Evolutionary conservation across 2,329 filamentous ascomycete species (phyloP).

Genomic region (Gnomoniopsis sp.): DNA sequence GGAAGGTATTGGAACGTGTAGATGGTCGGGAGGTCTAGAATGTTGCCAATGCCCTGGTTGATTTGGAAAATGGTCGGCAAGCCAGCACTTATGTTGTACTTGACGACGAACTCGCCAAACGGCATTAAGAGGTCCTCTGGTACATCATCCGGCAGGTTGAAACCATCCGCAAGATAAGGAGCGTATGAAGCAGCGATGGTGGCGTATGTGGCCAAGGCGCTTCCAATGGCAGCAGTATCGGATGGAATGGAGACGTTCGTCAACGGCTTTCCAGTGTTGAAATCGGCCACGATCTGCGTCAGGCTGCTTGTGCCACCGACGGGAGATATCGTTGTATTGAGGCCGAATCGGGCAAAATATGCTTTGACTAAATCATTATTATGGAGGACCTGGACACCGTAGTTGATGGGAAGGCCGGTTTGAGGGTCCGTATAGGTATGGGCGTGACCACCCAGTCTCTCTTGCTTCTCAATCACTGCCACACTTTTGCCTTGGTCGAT

Average conservation of each 20-base stretch:
- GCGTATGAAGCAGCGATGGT: slow-evolving; percentile 27
- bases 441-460: slow-evolving; percentile 34
- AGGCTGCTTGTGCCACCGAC: slow-evolving; percentile 19
- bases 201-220: slow-evolving; percentile 8
- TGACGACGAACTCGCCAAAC: slow-evolving; percentile 42
- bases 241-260: slow-evolving; percentile 5
- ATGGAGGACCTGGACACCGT: slow-evolving; percentile 27
- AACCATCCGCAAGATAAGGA: background rate
- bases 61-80: slow-evolving; percentile 29
- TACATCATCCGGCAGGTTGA: background rate
- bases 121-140: slow-evolving; percentile 40
- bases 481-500: slow-evolving; percentile 19
- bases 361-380: background rate
- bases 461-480: slow-evolving; percentile 19
- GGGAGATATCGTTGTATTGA: slow-evolving; percentile 24
- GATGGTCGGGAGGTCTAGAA: slow-evolving; percentile 36
- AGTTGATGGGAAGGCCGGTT: slow-evolving; percentile 27
- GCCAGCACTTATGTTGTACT: slow-evolving; percentile 38
- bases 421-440: slow-evolving; percentile 41
- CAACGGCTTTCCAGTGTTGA: slow-evolving; percentile 29
- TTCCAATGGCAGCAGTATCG: slow-evolving; percentile 7
- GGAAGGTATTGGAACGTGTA: slow-evolving; percentile 27
- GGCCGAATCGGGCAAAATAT: slow-evolving; percentile 40
- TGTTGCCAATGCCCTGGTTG: slow-evolving; percentile 31
- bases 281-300: slow-evolving; percentile 29